Conservation (phyloP, 805 yeast species). For the Sugiyamaella boreocaroliniensis region DNA sequence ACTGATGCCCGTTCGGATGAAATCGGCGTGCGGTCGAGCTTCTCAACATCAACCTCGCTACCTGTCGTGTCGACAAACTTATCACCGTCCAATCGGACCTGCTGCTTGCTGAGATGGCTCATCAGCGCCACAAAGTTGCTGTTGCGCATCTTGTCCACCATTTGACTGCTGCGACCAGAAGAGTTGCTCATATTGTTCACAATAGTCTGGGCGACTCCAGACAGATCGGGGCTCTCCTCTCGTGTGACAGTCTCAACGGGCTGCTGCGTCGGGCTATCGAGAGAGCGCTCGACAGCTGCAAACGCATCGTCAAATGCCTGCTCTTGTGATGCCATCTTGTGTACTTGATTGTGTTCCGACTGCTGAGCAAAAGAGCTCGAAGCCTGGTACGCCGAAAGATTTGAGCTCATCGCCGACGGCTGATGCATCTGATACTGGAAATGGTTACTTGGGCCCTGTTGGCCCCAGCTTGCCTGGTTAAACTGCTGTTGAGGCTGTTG, state of each 20-base stretch:
- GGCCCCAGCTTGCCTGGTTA: not conserved
- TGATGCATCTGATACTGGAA: not conserved
- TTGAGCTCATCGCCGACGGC: not conserved
- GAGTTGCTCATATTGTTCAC: constrained; percentile 8
- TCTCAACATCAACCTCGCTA: constrained; percentile 12
- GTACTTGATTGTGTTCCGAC: constrained; percentile 22
- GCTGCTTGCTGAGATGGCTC: constrained; percentile 22
- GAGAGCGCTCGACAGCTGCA: constrained; percentile 18
- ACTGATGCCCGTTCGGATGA: not conserved
- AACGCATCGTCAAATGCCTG: constrained; percentile 23
- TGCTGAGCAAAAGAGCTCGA: constrained; percentile 6
- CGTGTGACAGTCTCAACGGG: not conserved
- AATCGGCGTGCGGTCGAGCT: not conserved
- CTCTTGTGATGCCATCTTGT: constrained; percentile 14
- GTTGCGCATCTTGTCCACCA: constrained; percentile 19
- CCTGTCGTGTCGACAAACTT: constrained; percentile 22
- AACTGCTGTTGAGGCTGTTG: not conserved
- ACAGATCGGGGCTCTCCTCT: constrained; percentile 13
- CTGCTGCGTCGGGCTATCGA: not conserved
- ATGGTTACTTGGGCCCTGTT: not conserved
- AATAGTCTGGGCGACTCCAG: constrained; percentile 21
- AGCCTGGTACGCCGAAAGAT: not conserved
- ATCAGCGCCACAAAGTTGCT: constrained; percentile 24
- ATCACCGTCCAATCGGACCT: constrained; percentile 21
- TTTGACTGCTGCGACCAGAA: not conserved